These are phyloP conservation scores for Puccinia novopanici DNA, from an alignment of 1,284 basidiomycete genomes.

Conservation along the genomic window DNA sequence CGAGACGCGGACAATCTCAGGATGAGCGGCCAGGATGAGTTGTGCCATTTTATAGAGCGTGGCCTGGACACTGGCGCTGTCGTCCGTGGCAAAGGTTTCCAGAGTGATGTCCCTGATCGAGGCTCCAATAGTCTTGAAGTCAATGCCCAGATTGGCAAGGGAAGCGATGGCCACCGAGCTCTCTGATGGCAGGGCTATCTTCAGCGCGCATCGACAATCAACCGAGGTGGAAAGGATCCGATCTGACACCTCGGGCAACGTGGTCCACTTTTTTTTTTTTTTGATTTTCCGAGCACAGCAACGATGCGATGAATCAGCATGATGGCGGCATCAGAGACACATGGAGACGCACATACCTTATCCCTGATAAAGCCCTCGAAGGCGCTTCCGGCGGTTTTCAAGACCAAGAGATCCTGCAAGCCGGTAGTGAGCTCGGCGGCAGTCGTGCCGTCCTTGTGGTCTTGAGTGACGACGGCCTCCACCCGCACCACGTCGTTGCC, in stretches of 20 bases:
- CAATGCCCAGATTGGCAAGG: conserved; percentile 54
- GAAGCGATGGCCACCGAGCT: conserved; percentile 58
- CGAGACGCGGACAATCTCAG: conserved; percentile 67
- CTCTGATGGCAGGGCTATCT: conserved; percentile 67
- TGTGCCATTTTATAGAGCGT: conserved; percentile 87
- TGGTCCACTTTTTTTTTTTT: conserved; percentile 34
- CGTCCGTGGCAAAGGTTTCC: conserved; percentile 79
- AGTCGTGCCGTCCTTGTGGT: conserved; percentile 62
- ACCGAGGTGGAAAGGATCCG: conserved; percentile 58
- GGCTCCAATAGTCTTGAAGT: conserved; percentile 61
- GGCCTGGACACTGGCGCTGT: conserved; percentile 86
- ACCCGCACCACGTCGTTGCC: conserved; percentile 78
- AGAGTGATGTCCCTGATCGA: conserved; percentile 71
- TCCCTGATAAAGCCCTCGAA: conserved; percentile 82
- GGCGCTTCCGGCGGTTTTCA: conserved; percentile 84
- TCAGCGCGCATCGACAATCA: conserved; percentile 60
- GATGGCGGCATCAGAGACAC: too few species aligned
- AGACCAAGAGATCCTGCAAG: conserved; percentile 76
- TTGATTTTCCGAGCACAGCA: too few species aligned
- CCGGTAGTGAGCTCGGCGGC: conserved; percentile 70
- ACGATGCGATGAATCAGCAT: too few species aligned
- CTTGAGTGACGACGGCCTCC: conserved; percentile 68
- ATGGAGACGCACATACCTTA: too few species aligned
- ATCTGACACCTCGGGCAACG: conserved; percentile 55
- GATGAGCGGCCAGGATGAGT: conserved; percentile 68